Conservation (phyloP, 305 asterid genomes). For the Petunia hybrid region DNA sequence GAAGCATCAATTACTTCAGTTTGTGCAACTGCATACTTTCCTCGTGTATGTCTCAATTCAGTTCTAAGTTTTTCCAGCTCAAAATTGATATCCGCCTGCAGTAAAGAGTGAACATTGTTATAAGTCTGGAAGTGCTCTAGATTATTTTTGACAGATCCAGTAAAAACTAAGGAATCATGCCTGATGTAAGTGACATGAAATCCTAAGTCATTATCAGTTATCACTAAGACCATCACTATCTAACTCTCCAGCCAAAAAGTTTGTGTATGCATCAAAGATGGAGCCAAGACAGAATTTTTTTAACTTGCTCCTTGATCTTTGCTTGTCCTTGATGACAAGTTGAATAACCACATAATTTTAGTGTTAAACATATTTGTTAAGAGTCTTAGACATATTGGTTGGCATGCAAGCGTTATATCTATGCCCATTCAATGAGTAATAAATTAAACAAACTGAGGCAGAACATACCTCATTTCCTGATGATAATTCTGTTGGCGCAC, state of each 20-base stretch:
- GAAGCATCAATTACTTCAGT: constrained; percentile 80
- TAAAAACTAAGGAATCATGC: neutral
- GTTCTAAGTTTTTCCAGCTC: constrained; percentile 85
- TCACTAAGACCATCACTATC: neutral
- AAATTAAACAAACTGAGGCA: constrained; percentile 18
- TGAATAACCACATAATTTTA: too few species aligned
- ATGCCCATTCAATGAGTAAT: neutral
- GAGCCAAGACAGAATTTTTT: too few species aligned
- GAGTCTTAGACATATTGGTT: too few species aligned
- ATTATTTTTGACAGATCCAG: constrained; percentile 23
- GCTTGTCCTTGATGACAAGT: too few species aligned
- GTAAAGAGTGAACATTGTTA: constrained; percentile 7
- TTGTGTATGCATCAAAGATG: too few species aligned
- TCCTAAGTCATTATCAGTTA: constrained; percentile 10
- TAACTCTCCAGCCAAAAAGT: too few species aligned
- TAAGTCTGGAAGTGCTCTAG: neutral
- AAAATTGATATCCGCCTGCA: constrained; percentile 62
- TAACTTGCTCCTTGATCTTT: too few species aligned
- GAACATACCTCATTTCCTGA: constrained; percentile 59
- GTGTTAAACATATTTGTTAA: too few species aligned
- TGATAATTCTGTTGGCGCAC: constrained; percentile 40
- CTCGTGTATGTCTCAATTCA: constrained; percentile 77
- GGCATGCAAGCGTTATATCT: neutral
- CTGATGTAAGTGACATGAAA: constrained; percentile 19
- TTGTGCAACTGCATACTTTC: constrained; percentile 85